Conservation (phyloP, 2,329 filamentous ascomycete genomes). For the Teratosphaeria viscida region DNA sequence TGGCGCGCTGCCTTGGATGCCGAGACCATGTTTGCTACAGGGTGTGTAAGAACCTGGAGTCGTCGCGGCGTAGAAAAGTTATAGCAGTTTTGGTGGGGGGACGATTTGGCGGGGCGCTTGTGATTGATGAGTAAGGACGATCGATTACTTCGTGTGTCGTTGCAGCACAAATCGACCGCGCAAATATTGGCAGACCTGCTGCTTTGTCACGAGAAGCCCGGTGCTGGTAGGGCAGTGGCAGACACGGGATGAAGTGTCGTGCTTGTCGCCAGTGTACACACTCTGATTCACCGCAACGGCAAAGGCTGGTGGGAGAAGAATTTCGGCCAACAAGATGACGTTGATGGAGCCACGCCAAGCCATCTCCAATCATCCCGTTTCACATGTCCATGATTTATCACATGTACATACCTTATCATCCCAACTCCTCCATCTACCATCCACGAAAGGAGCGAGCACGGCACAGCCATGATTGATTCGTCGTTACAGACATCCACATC, state of each 20-base stretch:
- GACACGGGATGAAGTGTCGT: too few relatives aligned
- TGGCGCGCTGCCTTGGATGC: slow-evolving; percentile 58
- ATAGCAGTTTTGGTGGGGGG: background rate
- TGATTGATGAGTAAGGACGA: background rate
- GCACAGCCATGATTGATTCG: too few relatives aligned
- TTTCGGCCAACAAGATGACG: background rate
- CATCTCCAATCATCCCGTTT: background rate
- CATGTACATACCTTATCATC: too few relatives aligned
- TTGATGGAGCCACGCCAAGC: background rate
- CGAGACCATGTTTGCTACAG: slow-evolving; percentile 47
- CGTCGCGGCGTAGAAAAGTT: background rate
- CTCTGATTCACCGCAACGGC: background rate
- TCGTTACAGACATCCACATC: background rate
- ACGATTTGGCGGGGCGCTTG: background rate
- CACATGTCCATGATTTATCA: background rate
- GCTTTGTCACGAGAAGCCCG: background rate
- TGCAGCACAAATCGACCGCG: background rate
- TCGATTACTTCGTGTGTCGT: background rate
- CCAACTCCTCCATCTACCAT: too few relatives aligned
- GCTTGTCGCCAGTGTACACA: too few relatives aligned
- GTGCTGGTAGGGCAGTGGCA: too few relatives aligned
- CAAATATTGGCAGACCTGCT: background rate
- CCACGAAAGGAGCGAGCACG: too few relatives aligned
- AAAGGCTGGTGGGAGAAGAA: background rate
- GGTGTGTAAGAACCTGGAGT: background rate